Evolutionary conservation across 805 yeast genomes (phyloP), one percentile per base, ranked within the genome.

Genomic region (Nakazawaea ishiwadae): DNA sequence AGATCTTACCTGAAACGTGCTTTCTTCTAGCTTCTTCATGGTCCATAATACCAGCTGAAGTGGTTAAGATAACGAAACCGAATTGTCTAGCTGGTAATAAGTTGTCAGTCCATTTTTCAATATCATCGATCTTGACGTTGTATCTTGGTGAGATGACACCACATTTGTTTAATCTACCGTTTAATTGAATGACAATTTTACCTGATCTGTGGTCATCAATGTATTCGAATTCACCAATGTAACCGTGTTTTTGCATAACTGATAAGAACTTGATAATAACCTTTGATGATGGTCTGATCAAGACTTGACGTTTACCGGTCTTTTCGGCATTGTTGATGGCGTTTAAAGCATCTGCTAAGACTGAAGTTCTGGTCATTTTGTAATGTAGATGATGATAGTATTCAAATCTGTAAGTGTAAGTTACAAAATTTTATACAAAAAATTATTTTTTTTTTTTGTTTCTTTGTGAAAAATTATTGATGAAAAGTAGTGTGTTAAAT

Each of bases 11-110:
- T 60, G 96, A 88, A 61, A 90, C 97, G 79, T 90, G 97, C 86
- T 90, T 91, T 83, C 97, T 85, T 84, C 96, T 87, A 66, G 98
- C 98, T 79, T 90, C 97, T 81, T 91, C 97, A 80, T 90, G 98
- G 82, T 91, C 97, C 96, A 90, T 89, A 65, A 90, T 90, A 78
- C 98, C 98, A 62, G 97, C 96, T 63, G 97, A 91, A 62, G 98
- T 90, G 75, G 98, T 91, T 70, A 90, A 81, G 73, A 90, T 86
- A 66, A 90, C 90, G 84, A 73, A 89, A 77, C 98, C 98, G 66
- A 90, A 91, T 77, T 90, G 98, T 84, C 98, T 88, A 57, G 98
- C 96, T 71, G 98, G 98, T 67, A 90, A 79, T 69, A 90, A 83
- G 86, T 90, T 88, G 72, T 83, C 95, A 61, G 96, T 88, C 98